A percentile compares a stretch with the other conserved stretches of the same genome.
phyloP scores from a whole-genome alignment of 768 basidiomycete genomes.

The Tylopilus subfusipes region DNA sequence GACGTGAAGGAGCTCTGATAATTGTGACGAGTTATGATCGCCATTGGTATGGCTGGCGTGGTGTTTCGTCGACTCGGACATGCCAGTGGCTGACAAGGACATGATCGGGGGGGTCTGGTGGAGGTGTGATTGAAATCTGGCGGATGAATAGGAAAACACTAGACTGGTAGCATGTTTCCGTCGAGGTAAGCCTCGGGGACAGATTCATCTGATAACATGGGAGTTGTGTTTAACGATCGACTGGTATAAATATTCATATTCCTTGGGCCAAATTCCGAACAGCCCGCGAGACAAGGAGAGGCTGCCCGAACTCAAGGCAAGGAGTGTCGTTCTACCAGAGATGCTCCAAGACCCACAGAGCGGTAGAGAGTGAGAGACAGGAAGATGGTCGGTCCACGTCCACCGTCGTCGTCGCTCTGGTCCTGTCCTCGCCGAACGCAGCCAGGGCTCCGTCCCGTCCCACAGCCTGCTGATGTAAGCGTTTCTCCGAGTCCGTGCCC shows the following conservation, averaged over 20 bases:
- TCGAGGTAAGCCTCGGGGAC: constrained; percentile 25
- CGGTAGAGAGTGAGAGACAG: constrained; percentile 74
- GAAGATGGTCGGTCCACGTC: constrained; percentile 41
- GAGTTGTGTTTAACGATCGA: background rate
- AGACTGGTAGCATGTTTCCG: constrained; percentile 13
- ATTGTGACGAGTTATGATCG: constrained; percentile 24
- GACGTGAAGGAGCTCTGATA: constrained; percentile 61
- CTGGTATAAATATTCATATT: constrained; percentile 52
- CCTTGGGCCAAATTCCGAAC: constrained; percentile 80
- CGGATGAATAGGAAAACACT: constrained; percentile 17
- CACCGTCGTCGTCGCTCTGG: constrained; percentile 84
- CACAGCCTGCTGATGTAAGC: constrained; percentile 41
- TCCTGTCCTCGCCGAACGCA: constrained; percentile 18
- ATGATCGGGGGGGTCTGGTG: background rate
- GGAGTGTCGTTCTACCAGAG: constrained; percentile 62
- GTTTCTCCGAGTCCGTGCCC: constrained; percentile 2
- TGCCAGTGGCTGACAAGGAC: constrained; percentile 16
- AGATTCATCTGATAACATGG: constrained; percentile 16
- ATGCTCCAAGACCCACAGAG: constrained; percentile 38
- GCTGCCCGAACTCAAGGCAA: constrained; percentile 80
- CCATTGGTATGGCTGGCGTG: constrained; percentile 4
- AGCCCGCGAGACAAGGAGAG: constrained; percentile 46
- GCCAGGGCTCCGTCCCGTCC: background rate
- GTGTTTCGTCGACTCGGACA: constrained; percentile 18
- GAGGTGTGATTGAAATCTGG: background rate